These are phyloP conservation scores for Colletotrichum filicis DNA, from an alignment of 2,329 filamentous ascomycete species.

Conservation along the genomic window DNA sequence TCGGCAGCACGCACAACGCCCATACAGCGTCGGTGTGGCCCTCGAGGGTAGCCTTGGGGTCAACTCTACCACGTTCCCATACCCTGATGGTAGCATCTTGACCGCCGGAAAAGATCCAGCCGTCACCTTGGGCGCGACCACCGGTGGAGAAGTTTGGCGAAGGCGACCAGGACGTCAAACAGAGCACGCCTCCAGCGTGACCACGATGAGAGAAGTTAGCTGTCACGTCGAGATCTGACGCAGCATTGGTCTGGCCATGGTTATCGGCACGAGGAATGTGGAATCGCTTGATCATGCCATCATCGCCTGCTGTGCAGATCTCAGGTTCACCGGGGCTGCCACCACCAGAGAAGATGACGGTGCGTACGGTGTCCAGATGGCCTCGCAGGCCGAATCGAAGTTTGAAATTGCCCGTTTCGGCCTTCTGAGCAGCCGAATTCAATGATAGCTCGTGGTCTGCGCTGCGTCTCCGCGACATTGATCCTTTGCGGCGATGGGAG, in stretches of 20 bases:
- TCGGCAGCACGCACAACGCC: constrained; percentile 91
- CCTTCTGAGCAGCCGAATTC: constrained; percentile 62
- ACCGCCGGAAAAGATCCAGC: constrained; percentile 98
- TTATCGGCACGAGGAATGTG: constrained; percentile 86
- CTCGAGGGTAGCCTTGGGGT: constrained; percentile 93
- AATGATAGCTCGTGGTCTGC: constrained; percentile 73
- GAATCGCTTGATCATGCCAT: constrained; percentile 96
- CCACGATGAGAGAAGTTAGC: constrained; percentile 97
- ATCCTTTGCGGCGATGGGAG: constrained; percentile 83
- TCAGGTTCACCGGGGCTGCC: constrained; percentile 96
- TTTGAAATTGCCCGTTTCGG: constrained; percentile 85
- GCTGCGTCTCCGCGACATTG: constrained; percentile 77
- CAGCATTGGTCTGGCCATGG: constrained; percentile 58
- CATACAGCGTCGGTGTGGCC: constrained; percentile 97
- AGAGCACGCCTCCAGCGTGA: constrained; percentile 90
- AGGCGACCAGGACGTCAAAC: constrained; percentile 86
- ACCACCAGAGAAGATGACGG: constrained; percentile 95
- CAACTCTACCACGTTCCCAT: constrained; percentile 94
- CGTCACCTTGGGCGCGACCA: constrained; percentile 87
- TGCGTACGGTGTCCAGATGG: constrained; percentile 92
- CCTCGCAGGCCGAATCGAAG: constrained; percentile 91
- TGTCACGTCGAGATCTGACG: constrained; percentile 87
- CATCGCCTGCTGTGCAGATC: constrained; percentile 95
- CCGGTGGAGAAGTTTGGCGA: constrained; percentile 90
- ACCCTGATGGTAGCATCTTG: constrained; percentile 93